Percentiles rank a stretch among this genome's conserved stretches.
Evolutionary conservation across 768 basidiomycete genomes (phyloP).

Genomic region (Trametes cubensis): DNA sequence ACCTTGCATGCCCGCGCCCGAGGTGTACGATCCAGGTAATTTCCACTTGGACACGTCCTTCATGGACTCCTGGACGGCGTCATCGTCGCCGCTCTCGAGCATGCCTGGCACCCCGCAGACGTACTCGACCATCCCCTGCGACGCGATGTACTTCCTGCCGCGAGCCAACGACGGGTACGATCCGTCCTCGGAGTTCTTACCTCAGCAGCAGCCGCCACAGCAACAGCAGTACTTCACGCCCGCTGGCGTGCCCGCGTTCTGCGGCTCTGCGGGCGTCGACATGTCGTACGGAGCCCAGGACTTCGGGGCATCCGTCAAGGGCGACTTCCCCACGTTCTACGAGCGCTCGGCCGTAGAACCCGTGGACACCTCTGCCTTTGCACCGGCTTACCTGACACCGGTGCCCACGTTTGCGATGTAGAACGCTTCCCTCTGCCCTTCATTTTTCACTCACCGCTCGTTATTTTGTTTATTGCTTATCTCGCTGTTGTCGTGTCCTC

Average conservation of each 20-base stretch:
- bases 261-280: slow-evolving; percentile 13
- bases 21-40: slow-evolving; percentile 12
- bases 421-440: slow-evolving; percentile 19
- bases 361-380: slow-evolving; percentile 20
- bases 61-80: slow-evolving; percentile 24
- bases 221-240: slow-evolving; percentile 16
- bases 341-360: slow-evolving; percentile 22
- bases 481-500: slow-evolving; percentile 18
- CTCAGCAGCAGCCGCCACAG: slow-evolving; percentile 25
- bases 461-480: slow-evolving; percentile 25
- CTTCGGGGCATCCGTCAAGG: slow-evolving; percentile 15
- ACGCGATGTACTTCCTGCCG: slow-evolving; percentile 17
- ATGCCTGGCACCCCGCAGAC: slow-evolving; percentile 32
- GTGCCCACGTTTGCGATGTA: slow-evolving; percentile 29
- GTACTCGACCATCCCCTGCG: slow-evolving; percentile 21
- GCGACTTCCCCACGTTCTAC: slow-evolving; percentile 27
- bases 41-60: slow-evolving; percentile 29
- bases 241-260: slow-evolving; percentile 16
- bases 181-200: slow-evolving; percentile 27
- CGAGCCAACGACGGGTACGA: slow-evolving; percentile 15
- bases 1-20: slow-evolving; percentile 13
- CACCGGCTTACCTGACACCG: slow-evolving; percentile 21
- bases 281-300: slow-evolving; percentile 21
- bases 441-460: slow-evolving; percentile 21
- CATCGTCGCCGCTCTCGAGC: slow-evolving; percentile 31